phyloP scores from a whole-genome alignment of 495 filamentous ascomycete species.

The Neurospora africana region DNA sequence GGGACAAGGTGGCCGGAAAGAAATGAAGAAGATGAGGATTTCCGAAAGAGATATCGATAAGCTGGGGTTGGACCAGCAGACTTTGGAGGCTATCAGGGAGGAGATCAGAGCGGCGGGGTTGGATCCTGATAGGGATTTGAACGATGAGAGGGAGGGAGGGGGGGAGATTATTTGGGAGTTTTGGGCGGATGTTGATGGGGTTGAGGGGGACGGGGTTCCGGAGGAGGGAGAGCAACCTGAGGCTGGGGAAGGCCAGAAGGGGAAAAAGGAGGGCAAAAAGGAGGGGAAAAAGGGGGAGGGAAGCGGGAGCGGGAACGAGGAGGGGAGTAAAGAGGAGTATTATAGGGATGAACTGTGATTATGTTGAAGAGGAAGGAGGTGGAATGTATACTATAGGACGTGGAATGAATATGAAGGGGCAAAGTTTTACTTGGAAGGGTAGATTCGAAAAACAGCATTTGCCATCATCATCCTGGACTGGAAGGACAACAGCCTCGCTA shows the following conservation, averaged over 20 bases:
- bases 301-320: constrained; percentile 9
- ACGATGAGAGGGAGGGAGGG: background rate
- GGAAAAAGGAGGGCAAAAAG: background rate
- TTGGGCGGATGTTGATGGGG: background rate
- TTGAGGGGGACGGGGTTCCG: background rate
- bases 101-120: constrained; percentile 39
- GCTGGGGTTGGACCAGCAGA: constrained; percentile 56
- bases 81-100: constrained; percentile 53
- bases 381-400: background rate
- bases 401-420: background rate
- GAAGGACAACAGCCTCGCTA: background rate
- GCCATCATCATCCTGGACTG: background rate
- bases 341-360: constrained; percentile 34
- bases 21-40: constrained; percentile 41
- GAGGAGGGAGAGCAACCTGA: background rate
- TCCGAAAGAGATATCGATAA: constrained; percentile 54
- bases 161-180: background rate
- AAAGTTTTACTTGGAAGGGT: background rate
- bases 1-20: background rate
- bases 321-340: constrained; percentile 37
- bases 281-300: background rate
- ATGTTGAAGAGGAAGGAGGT: background rate
- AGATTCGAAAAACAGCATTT: background rate
- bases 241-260: background rate
- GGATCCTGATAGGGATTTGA: constrained; percentile 13